Conservation (phyloP, 1,284 basidiomycete species). For the Austroboletus novae-zelandiae region DNA sequence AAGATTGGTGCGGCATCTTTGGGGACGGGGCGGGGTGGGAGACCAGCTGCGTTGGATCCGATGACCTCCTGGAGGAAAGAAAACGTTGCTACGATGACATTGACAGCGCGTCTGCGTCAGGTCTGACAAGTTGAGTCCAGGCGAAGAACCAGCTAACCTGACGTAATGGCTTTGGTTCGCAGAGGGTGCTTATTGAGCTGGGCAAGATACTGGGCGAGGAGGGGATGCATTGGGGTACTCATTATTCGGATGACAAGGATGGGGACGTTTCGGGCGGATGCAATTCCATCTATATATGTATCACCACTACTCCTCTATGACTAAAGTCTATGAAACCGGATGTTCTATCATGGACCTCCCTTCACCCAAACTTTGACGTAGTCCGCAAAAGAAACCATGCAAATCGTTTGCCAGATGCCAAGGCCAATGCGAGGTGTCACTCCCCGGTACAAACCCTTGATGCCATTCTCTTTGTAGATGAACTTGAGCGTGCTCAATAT, state of each 20-base stretch:
- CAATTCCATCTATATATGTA: not conserved
- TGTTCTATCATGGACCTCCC: slow-evolving; percentile 27
- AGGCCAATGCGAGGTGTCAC: slow-evolving; percentile 96
- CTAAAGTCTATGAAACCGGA: slow-evolving; percentile 4
- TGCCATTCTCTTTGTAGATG: slow-evolving; percentile 95
- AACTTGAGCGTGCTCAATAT: slow-evolving; percentile 88
- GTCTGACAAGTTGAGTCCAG: not conserved
- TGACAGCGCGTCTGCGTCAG: not conserved
- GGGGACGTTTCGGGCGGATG: too few relatives aligned
- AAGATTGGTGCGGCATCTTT: slow-evolving; percentile 54
- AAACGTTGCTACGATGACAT: slow-evolving; percentile 47
- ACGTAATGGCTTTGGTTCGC: slow-evolving; percentile 72
- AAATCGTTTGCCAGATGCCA: slow-evolving; percentile 95
- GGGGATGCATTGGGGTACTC: slow-evolving; percentile 40
- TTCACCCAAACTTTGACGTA: slow-evolving; percentile 83
- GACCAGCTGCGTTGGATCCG: slow-evolving; percentile 65
- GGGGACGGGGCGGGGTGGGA: slow-evolving; percentile 47
- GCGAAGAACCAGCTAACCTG: slow-evolving; percentile 41
- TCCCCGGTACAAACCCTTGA: slow-evolving; percentile 97
- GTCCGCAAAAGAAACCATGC: slow-evolving; percentile 98
- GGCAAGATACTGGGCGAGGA: slow-evolving; percentile 62
- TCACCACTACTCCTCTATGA: slow-evolving; percentile 21
- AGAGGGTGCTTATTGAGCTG: slow-evolving; percentile 66
- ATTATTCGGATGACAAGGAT: slow-evolving; percentile 25
- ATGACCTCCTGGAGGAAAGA: slow-evolving; percentile 82